These are phyloP conservation scores for Alternaria incomplexa DNA, from an alignment of 2,329 filamentous ascomycete species.

Conservation along the genomic window DNA sequence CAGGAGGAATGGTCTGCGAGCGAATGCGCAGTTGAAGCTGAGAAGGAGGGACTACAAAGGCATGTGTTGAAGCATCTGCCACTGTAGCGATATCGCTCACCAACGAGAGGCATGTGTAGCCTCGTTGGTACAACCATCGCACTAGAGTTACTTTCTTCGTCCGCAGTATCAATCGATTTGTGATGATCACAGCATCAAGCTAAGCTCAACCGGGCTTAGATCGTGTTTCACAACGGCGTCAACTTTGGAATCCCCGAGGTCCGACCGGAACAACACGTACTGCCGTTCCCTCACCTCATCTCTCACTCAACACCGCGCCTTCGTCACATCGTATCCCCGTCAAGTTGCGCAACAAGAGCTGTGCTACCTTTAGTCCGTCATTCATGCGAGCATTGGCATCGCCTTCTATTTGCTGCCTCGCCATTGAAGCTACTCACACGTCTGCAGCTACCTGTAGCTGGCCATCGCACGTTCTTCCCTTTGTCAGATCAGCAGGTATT, in stretches of 20 bases:
- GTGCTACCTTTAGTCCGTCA: too few relatives aligned
- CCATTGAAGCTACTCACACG: not conserved
- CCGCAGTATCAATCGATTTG: not conserved
- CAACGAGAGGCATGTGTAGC: not conserved
- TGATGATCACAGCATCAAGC: not conserved
- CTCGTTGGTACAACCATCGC: not conserved
- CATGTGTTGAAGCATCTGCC: not conserved
- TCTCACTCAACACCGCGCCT: not conserved
- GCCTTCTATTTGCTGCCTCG: not conserved
- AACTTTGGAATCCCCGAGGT: not conserved
- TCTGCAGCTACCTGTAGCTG: not conserved
- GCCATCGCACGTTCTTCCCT: not conserved
- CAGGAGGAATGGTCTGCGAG: not conserved
- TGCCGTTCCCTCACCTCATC: not conserved
- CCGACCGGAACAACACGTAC: not conserved
- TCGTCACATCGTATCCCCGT: not conserved
- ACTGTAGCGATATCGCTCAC: not conserved
- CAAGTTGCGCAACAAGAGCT: not conserved
- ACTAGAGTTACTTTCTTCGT: not conserved
- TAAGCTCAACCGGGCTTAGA: not conserved
- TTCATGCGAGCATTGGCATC: not conserved
- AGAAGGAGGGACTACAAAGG: not conserved
- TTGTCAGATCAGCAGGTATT: not conserved
- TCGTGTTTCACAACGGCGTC: not conserved
- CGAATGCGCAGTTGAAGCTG: not conserved